phyloP scores from a whole-genome alignment of 805 yeast species.

The Saccharomycopsis sp. region DNA sequence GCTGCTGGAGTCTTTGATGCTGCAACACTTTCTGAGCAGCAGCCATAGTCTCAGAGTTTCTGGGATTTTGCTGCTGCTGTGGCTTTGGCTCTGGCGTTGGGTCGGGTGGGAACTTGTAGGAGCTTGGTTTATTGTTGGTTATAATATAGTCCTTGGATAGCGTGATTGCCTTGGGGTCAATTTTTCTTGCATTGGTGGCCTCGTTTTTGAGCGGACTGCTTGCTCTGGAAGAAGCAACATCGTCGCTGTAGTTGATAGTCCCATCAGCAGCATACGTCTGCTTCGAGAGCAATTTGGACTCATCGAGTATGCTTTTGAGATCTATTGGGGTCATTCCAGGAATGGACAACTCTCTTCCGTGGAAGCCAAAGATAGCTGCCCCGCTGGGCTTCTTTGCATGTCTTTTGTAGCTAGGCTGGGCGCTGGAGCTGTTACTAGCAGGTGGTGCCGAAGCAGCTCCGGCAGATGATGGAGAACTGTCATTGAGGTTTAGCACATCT shows the following conservation, averaged over 20 bases:
- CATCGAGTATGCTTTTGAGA: conserved; percentile 5
- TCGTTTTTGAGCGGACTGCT: conserved; percentile 22
- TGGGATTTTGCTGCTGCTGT: conserved; percentile 13
- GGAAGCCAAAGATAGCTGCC: conserved; percentile 76
- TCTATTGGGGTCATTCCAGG: conserved; percentile 35
- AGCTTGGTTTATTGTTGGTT: conserved; percentile 39
- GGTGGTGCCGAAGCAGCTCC: conserved; percentile 9
- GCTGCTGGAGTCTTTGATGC: conserved; percentile 2
- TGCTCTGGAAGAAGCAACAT: not conserved
- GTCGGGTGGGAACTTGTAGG: conserved; percentile 51
- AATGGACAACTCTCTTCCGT: conserved; percentile 55
- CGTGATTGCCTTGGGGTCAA: conserved; percentile 22
- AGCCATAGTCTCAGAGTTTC: not conserved
- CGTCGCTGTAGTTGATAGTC: not conserved
- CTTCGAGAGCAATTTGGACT: not conserved
- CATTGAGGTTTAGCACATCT: conserved; percentile 27
- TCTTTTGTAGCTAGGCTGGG: conserved; percentile 21
- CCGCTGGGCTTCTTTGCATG: conserved; percentile 68
- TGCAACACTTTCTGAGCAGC: conserved; percentile 6
- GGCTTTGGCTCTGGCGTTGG: conserved; percentile 23
- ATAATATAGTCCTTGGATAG: conserved; percentile 38
- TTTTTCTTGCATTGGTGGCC: conserved; percentile 18
- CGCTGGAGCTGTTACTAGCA: conserved; percentile 1
- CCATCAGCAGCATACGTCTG: conserved; percentile 1
- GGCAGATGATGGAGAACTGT: conserved; percentile 24